phyloP scores from a whole-genome alignment of 2,329 filamentous ascomycete species.

The Fusarium haematococcum region DNA sequence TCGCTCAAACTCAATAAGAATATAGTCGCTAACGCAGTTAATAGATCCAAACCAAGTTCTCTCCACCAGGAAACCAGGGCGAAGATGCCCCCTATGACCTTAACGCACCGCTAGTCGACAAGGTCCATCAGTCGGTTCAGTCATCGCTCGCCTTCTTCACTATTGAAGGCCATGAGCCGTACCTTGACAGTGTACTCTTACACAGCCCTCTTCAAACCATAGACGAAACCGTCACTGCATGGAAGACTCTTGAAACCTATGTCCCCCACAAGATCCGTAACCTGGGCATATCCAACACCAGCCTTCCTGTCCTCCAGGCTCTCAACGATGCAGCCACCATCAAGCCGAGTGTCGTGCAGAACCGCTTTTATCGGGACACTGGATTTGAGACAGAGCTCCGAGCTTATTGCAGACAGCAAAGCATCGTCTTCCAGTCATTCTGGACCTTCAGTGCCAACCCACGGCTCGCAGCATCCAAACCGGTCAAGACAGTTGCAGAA shows the following conservation, averaged over 20 bases:
- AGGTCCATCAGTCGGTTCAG: slow-evolving; percentile 75
- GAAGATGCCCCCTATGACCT: slow-evolving; percentile 71
- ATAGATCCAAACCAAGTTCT: slow-evolving; percentile 87
- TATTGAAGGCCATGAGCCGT: slow-evolving; percentile 52
- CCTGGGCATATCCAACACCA: slow-evolving; percentile 82
- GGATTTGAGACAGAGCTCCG: slow-evolving; percentile 71
- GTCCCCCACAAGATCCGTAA: slow-evolving; percentile 73
- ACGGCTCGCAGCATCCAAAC: slow-evolving; percentile 52
- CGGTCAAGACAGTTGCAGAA: slow-evolving; percentile 63
- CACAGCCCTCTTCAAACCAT: slow-evolving; percentile 65
- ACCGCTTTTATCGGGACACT: slow-evolving; percentile 74
- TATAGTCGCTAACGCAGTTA: not conserved
- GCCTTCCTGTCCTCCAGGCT: slow-evolving; percentile 65
- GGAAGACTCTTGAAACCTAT: slow-evolving; percentile 74
- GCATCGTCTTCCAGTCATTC: slow-evolving; percentile 64
- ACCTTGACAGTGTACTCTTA: slow-evolving; percentile 82
- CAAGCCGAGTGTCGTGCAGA: slow-evolving; percentile 75
- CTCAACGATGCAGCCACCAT: slow-evolving; percentile 59
- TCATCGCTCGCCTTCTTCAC: slow-evolving; percentile 75
- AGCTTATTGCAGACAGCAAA: slow-evolving; percentile 56
- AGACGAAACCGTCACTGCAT: slow-evolving; percentile 70
- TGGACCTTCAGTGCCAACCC: slow-evolving; percentile 65
- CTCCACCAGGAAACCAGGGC: slow-evolving; percentile 72
- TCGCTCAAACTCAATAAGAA: not conserved
- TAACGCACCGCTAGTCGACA: slow-evolving; percentile 67